A percentile compares a stretch with the other conserved stretches of the same genome.
phyloP scores from a whole-genome alignment of 768 basidiomycete genomes.

The Peribolospora baueri region DNA sequence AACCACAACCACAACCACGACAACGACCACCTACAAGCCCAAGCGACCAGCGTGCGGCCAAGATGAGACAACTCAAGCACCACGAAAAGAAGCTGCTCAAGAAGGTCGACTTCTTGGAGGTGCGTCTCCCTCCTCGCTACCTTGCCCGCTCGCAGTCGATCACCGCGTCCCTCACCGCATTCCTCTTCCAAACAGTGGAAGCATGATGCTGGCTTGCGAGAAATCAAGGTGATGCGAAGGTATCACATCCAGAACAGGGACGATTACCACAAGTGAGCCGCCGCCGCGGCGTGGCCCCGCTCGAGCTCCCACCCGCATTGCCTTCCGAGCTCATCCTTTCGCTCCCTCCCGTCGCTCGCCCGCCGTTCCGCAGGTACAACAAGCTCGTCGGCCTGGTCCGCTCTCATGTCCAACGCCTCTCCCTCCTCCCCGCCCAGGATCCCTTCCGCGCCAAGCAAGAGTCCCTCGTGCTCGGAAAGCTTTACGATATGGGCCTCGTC shows the following conservation, averaged over 20 bases:
- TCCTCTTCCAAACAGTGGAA: constrained; percentile 45
- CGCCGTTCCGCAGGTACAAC: constrained; percentile 44
- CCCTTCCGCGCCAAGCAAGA: constrained; percentile 68
- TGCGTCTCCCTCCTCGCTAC: constrained; percentile 20
- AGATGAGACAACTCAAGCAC: constrained; percentile 73
- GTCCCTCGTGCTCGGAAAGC: constrained; percentile 62
- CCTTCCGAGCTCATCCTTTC: neutral
- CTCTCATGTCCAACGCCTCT: constrained; percentile 60
- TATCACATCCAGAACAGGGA: constrained; percentile 90
- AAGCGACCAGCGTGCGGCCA: neutral
- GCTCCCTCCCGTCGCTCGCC: neutral
- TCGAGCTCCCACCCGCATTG: neutral
- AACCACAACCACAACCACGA: no score
- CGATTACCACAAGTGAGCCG: constrained; percentile 63
- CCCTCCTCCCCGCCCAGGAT: constrained; percentile 68
- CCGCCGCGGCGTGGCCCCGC: constrained; percentile 5
- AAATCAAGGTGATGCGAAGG: constrained; percentile 77
- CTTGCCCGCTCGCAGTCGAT: constrained; percentile 4
- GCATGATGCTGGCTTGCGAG: constrained; percentile 69
- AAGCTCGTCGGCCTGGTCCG: constrained; percentile 73
- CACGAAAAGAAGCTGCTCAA: constrained; percentile 46
- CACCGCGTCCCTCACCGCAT: constrained; percentile 1
- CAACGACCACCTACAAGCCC: no score
- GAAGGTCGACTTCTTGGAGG: constrained; percentile 90
- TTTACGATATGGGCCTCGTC: constrained; percentile 91